Evolutionary conservation across 257 asterid genomes (phyloP).

Genomic region (Ligustrum vulgare): DNA sequence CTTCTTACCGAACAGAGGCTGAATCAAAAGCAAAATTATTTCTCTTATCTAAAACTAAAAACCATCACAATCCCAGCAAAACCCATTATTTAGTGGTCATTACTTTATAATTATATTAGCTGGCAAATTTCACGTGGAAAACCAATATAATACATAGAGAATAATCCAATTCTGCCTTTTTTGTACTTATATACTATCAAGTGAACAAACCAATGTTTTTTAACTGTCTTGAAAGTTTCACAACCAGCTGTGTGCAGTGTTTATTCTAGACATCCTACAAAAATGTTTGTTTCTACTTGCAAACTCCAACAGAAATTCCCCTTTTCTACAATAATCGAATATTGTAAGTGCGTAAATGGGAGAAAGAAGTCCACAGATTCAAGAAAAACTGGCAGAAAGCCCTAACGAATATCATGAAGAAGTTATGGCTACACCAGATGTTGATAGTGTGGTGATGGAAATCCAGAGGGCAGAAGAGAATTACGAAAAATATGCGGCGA

Average conservation of each 20-base stretch:
- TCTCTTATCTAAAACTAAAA: too few species aligned
- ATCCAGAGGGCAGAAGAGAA: constrained; percentile 43
- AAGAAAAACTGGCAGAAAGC: constrained; percentile 21
- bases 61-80: too few species aligned
- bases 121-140: background rate
- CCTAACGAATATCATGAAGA: constrained; percentile 28
- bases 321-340: background rate
- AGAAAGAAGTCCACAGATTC: constrained; percentile 36
- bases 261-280: constrained; percentile 18
- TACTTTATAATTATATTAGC: too few species aligned
- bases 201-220: constrained; percentile 50
- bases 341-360: constrained; percentile 33
- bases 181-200: background rate
- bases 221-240: constrained; percentile 58
- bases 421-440: constrained; percentile 40
- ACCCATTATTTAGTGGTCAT: too few species aligned
- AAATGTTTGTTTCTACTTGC: constrained; percentile 17
- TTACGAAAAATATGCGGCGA: constrained; percentile 40
- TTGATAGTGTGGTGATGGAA: constrained; percentile 40
- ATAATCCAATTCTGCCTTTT: background rate
- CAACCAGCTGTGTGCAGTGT: constrained; percentile 47
- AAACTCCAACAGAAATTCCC: background rate
- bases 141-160: background rate
- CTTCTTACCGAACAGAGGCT: too few species aligned
- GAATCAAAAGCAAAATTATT: too few species aligned